Evolutionary conservation across 345 rosid species (phyloP).

Genomic region (Eucalyptus rudis): DNA sequence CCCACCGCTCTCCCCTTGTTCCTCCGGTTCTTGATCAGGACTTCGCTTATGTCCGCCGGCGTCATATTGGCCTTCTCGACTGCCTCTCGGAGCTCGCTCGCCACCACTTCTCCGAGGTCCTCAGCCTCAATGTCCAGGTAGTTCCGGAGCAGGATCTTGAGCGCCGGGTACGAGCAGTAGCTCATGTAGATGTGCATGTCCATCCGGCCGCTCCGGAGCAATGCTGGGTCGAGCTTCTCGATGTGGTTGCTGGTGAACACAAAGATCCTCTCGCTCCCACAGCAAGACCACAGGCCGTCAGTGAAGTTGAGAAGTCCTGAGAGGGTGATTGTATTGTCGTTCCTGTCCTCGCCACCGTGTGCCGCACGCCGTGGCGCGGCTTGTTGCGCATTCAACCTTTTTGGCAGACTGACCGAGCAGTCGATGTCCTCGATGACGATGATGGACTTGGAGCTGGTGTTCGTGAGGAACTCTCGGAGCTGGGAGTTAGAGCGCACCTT

Average conservation of each 20-base stretch:
- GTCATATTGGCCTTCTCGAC: background rate
- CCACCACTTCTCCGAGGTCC: background rate
- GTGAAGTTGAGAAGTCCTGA: background rate
- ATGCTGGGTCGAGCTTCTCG: background rate
- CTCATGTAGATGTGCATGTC: background rate
- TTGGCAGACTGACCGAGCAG: conserved; percentile 11
- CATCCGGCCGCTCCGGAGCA: background rate
- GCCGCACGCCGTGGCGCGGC: background rate
- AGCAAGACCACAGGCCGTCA: background rate
- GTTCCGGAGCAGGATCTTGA: conserved; percentile 44
- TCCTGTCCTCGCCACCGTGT: background rate
- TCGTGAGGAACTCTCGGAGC: conserved; percentile 68
- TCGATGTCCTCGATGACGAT: conserved; percentile 4
- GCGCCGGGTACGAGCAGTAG: background rate
- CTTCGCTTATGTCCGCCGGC: background rate
- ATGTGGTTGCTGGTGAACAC: background rate
- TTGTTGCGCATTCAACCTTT: background rate
- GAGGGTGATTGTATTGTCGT: conserved; percentile 45
- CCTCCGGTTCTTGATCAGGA: conserved; percentile 57
- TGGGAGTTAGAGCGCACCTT: conserved; percentile 85
- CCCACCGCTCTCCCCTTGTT: conserved; percentile 1
- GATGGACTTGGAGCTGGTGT: conserved; percentile 89
- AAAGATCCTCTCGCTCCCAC: background rate
- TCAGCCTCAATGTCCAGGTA: background rate
- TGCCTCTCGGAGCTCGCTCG: conserved; percentile 30